Percentiles rank a stretch among this genome's conserved stretches.
Evolutionary conservation across 2,329 filamentous ascomycete genomes (phyloP).

Genomic region (Fusarium irregulare): DNA sequence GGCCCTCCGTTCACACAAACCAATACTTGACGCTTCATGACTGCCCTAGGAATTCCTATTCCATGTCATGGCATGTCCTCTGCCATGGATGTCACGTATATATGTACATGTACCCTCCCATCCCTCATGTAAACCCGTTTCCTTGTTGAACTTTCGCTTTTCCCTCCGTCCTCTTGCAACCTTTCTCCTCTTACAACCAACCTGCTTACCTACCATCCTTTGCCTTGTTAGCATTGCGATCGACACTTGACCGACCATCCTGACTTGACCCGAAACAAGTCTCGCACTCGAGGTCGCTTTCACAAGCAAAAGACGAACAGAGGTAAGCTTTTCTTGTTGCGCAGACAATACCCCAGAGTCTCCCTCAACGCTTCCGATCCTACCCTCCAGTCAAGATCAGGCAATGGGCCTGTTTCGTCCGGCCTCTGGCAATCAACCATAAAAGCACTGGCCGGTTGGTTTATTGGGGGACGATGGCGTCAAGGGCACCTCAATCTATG

Average conservation of each 20-base stretch:
- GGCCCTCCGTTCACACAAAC: slow-evolving; percentile 29
- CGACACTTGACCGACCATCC: slow-evolving; percentile 28
- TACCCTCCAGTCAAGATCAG: background rate
- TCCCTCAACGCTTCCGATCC: slow-evolving; percentile 1
- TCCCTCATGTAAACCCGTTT: slow-evolving; percentile 16
- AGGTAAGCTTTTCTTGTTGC: slow-evolving; percentile 26
- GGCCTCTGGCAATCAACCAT: background rate
- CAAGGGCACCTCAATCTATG: slow-evolving; percentile 22
- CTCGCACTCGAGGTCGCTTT: slow-evolving; percentile 10
- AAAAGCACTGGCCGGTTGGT: slow-evolving; percentile 4
- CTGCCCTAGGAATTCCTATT: background rate
- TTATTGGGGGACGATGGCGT: slow-evolving; percentile 29
- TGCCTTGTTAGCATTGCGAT: slow-evolving; percentile 22
- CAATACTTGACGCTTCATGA: background rate
- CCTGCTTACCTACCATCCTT: background rate
- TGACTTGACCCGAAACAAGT: slow-evolving; percentile 27
- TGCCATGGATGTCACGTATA: slow-evolving; percentile 13
- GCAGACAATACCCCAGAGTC: slow-evolving; percentile 17
- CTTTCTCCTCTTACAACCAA: background rate
- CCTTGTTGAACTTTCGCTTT: slow-evolving; percentile 27
- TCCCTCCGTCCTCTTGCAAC: slow-evolving; percentile 1
- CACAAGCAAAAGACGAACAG: slow-evolving; percentile 6
- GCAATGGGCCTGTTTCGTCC: slow-evolving; percentile 2
- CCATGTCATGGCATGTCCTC: slow-evolving; percentile 10
- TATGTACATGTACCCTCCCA: slow-evolving; percentile 32